Conservation (phyloP, 495 filamentous ascomycete genomes). For the Cercophora scortea region DNA sequence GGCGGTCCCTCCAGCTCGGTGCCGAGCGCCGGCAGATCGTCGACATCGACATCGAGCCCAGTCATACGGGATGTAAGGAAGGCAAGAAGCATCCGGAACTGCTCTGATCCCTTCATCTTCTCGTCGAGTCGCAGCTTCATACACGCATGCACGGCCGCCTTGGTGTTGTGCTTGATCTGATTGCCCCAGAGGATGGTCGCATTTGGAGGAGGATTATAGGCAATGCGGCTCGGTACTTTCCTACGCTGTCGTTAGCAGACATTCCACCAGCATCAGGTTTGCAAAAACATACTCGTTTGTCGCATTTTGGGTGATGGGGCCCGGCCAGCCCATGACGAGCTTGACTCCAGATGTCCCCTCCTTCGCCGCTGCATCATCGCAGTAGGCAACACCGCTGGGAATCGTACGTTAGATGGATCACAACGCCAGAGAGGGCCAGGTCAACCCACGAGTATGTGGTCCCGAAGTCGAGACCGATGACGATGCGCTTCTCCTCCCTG, state of each 20-base stretch:
- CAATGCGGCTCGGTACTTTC: conserved; percentile 6
- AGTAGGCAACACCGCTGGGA: conserved; percentile 6
- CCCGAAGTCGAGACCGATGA: conserved; percentile 9
- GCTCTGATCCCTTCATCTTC: conserved; percentile 3
- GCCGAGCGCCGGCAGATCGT: background rate
- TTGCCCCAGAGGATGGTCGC: conserved; percentile 7
- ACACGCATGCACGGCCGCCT: conserved; percentile 6
- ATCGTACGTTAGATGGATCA: background rate
- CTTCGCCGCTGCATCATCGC: background rate
- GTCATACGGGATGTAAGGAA: background rate
- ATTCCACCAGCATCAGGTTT: background rate
- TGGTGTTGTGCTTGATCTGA: conserved; percentile 7
- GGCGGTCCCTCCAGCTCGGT: conserved; percentile 3
- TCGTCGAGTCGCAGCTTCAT: conserved; percentile 10
- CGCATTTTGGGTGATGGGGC: background rate
- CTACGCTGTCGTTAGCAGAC: background rate
- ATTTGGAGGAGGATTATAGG: background rate
- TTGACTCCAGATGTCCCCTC: conserved; percentile 1
- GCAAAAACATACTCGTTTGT: background rate
- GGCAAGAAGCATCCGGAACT: conserved; percentile 1
- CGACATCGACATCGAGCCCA: background rate
- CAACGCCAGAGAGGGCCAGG: background rate
- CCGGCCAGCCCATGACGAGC: conserved; percentile 6
- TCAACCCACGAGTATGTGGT: conserved; percentile 3
- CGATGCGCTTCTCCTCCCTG: background rate